These are phyloP conservation scores for Orbilia blumenaviensis DNA, from an alignment of 2,329 filamentous ascomycete species.

Conservation along the genomic window DNA sequence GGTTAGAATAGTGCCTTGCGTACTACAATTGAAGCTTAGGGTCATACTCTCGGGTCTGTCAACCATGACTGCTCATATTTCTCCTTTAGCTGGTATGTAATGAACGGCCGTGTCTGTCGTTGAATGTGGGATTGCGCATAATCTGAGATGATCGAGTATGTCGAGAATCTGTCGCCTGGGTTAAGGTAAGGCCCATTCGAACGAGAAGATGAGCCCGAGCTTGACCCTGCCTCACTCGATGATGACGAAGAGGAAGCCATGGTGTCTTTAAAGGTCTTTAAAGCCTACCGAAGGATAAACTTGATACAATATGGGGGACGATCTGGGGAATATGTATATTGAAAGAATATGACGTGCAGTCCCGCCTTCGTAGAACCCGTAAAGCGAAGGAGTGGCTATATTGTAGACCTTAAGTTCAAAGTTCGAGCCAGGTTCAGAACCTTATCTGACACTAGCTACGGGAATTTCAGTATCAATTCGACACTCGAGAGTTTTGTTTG, in stretches of 20 bases:
- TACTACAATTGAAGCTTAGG: background rate
- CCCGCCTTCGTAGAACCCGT: background rate
- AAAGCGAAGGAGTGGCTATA: background rate
- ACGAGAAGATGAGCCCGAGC: conserved; percentile 4
- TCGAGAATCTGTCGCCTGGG: conserved; percentile 5
- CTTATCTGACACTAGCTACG: background rate
- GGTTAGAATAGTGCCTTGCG: too few species aligned
- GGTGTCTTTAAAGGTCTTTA: background rate
- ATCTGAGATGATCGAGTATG: conserved; percentile 33
- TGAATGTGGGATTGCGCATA: conserved; percentile 38
- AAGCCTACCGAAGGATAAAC: background rate
- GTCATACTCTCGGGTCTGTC: conserved; percentile 25
- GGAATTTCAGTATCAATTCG: background rate
- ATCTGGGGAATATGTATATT: background rate
- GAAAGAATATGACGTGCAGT: background rate
- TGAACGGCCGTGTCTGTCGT: conserved; percentile 21
- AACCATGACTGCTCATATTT: conserved; percentile 39
- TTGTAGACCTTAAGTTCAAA: too few species aligned
- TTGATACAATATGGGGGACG: background rate
- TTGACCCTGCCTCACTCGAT: background rate
- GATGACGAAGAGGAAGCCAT: conserved; percentile 19
- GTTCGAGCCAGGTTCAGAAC: too few species aligned
- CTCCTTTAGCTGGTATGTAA: conserved; percentile 32
- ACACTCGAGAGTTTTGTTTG: background rate
- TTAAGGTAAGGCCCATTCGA: background rate